Base-by-base conservation (phyloP, 2,329 filamentous ascomycete genomes). In the Fusarium lyarnte region DNA sequence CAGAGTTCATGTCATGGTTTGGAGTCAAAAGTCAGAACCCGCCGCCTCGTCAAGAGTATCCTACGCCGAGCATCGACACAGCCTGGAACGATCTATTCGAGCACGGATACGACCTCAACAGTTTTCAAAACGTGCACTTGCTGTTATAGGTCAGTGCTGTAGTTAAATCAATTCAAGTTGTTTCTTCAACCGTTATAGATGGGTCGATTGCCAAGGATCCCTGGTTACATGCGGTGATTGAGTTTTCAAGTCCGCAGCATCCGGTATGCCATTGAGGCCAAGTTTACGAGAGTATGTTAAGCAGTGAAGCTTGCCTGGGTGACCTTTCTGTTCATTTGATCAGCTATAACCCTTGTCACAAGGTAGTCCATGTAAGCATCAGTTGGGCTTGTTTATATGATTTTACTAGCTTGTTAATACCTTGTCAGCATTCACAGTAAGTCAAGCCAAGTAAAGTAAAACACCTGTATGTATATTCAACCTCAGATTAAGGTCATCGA, bases 1-100 rank as follows among this genome's bases (percentile, higher is more conserved):
- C 71, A 2, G 74, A 76, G 31, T 76, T 76, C 38, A 76, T 76
- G 74, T 76, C 74, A 8, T 76, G 74, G 74, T 76, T 76, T 38
- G 74, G 74, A 17, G 69, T 76, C 8, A 74, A 73, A 13, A 66
- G 69, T 29, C 74, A 74, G 17, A 73, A 76, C 10, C 69, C 72
- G 4, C 69, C 72, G 5, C 69, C 64, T 6, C 57, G 69, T 8
- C 73, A 66, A 2, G 73, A 75, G 36, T 72, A 74, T 45, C 71
- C 74, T 12, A 76, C 74, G 4, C 72, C 74, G 3, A 76, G 69
- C 11, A 76, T 76, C 35, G 74, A 76, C 14, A 66, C 73, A 10
- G 74, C 74, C 1, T 76, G 74, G 74, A 76, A 76, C 38, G 74
- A 76, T 51, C 51, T 76, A 12, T 74, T 76, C 25, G 74, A 76